Percentiles rank a stretch among this genome's conserved stretches.
These are phyloP conservation scores for Clavaria fumosa DNA, from an alignment of 768 basidiomycete genomes.

Conservation along the genomic window DNA sequence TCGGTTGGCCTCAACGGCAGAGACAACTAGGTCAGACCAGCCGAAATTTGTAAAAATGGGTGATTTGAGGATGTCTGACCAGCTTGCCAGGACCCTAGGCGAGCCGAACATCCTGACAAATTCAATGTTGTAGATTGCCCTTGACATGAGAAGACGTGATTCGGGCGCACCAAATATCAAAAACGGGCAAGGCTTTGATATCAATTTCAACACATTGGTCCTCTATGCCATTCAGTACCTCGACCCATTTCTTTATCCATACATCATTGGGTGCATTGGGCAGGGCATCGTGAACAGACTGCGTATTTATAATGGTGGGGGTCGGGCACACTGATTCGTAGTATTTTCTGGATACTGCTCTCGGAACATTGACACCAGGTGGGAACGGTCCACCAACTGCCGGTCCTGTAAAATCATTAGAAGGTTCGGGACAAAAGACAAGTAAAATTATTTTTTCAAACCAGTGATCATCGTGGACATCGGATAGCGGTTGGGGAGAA, in stretches of 20 bases:
- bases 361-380: slow-evolving; percentile 22
- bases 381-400: slow-evolving; percentile 9
- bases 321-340: slow-evolving; percentile 35
- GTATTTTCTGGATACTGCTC: slow-evolving; percentile 30
- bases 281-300: slow-evolving; percentile 14
- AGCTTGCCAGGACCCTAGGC: slow-evolving; percentile 27
- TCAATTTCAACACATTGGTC: slow-evolving; percentile 36
- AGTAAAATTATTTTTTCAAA: slow-evolving; percentile 11
- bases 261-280: slow-evolving; percentile 17
- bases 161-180: slow-evolving; percentile 36
- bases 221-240: slow-evolving; percentile 26
- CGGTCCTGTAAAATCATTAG: slow-evolving; percentile 11
- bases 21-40: slow-evolving; percentile 47
- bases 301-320: slow-evolving; percentile 13
- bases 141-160: slow-evolving; percentile 2
- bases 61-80: slow-evolving; percentile 29
- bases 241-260: slow-evolving; percentile 31
- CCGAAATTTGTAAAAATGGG: slow-evolving; percentile 36
- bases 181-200: slow-evolving; percentile 24
- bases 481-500: slow-evolving; percentile 39
- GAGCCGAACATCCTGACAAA: slow-evolving; percentile 34
- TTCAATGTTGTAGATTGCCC: background rate
- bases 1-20: slow-evolving; percentile 31
- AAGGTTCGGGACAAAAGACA: background rate
- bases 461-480: slow-evolving; percentile 38